These are phyloP conservation scores for Taxawa tesnikishii DNA, from an alignment of 2,329 filamentous ascomycete genomes.

Conservation along the genomic window DNA sequence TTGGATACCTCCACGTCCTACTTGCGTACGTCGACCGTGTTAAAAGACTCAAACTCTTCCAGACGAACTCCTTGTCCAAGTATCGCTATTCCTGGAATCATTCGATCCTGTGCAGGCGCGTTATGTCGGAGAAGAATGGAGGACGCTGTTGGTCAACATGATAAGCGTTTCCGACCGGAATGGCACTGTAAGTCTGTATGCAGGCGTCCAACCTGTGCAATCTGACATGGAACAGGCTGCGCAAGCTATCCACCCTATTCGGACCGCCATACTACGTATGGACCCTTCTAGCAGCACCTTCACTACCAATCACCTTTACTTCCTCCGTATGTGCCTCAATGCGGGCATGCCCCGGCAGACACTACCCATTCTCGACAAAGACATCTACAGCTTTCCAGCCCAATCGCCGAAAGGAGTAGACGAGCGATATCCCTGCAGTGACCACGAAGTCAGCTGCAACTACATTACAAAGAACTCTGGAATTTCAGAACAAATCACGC, in stretches of 20 bases:
- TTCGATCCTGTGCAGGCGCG: constrained; percentile 44
- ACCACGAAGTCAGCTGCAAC: constrained; percentile 31
- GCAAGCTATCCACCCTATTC: constrained; percentile 23
- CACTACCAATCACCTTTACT: constrained; percentile 48
- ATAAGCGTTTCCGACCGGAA: constrained; percentile 7
- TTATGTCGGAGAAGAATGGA: constrained; percentile 39
- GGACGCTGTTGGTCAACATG: constrained; percentile 27
- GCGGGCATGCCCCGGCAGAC: constrained; percentile 42
- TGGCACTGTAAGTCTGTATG: constrained; percentile 3
- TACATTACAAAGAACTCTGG: constrained; percentile 50
- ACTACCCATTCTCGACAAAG: constrained; percentile 50
- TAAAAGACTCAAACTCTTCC: constrained; percentile 18
- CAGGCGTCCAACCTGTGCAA: background rate
- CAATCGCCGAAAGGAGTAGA: constrained; percentile 19
- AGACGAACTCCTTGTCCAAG: constrained; percentile 32
- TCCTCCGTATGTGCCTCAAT: constrained; percentile 46
- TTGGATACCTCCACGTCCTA: constrained; percentile 47
- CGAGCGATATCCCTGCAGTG: constrained; percentile 26
- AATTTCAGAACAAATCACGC: constrained; percentile 43
- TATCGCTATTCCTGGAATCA: constrained; percentile 32
- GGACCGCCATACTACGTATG: constrained; percentile 48
- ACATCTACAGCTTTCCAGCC: constrained; percentile 53
- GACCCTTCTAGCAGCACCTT: constrained; percentile 56
- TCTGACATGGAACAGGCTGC: constrained; percentile 20
- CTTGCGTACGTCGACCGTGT: constrained; percentile 19